phyloP scores from a whole-genome alignment of 2,329 filamentous ascomycete species.

The Fusarium algeriense region DNA sequence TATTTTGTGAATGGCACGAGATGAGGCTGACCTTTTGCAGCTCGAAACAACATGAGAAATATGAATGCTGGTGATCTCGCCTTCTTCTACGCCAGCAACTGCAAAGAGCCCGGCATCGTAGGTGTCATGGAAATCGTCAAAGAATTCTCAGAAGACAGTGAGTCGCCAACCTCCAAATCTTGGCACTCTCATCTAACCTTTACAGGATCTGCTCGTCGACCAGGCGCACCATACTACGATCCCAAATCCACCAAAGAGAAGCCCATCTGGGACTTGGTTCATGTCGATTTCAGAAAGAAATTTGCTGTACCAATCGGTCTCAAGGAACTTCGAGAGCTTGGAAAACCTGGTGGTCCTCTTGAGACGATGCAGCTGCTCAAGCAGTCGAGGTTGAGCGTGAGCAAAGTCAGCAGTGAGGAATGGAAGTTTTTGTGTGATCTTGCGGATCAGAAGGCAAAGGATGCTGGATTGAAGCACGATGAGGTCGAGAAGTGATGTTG shows the following conservation, averaged over 20 bases:
- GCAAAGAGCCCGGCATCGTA: conserved; percentile 87
- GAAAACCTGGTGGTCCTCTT: conserved; percentile 67
- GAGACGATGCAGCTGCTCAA: conserved; percentile 86
- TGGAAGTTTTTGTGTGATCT: conserved; percentile 73
- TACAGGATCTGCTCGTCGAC: conserved; percentile 50
- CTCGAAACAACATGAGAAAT: conserved; percentile 87
- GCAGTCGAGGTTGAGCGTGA: conserved; percentile 85
- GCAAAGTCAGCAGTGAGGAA: conserved; percentile 72
- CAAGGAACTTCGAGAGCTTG: conserved; percentile 76
- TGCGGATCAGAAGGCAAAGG: conserved; percentile 58
- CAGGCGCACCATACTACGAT: conserved; percentile 80
- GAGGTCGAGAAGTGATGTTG: not conserved
- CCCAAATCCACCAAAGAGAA: conserved; percentile 70
- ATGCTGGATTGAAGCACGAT: conserved; percentile 54
- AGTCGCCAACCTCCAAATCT: conserved; percentile 40
- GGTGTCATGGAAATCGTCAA: conserved; percentile 90
- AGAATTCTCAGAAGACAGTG: conserved; percentile 84
- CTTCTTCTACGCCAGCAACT: conserved; percentile 98
- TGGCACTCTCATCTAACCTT: rapidly evolving
- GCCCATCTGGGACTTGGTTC: conserved; percentile 84
- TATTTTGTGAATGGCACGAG: rapidly evolving
- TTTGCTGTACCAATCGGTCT: conserved; percentile 79
- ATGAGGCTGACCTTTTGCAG: conserved; percentile 51
- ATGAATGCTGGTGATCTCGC: conserved; percentile 94
- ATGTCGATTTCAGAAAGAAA: conserved; percentile 88